Percentiles rank a stretch among this genome's conserved stretches.
These are phyloP conservation scores for Themeda triandra DNA, from an alignment of 176 grass and related monocot species.

Conservation along the genomic window DNA sequence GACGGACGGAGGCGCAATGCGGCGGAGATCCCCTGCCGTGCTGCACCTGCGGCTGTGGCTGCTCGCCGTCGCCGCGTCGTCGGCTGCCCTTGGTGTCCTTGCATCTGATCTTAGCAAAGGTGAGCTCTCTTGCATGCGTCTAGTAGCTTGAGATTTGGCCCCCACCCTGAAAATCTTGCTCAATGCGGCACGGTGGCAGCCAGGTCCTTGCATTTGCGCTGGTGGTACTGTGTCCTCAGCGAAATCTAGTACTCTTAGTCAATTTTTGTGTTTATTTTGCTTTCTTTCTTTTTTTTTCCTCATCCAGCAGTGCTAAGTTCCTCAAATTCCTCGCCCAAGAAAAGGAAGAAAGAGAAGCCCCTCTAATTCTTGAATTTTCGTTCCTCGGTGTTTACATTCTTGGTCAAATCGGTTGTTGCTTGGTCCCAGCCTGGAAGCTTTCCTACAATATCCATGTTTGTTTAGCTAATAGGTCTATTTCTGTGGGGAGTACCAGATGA, in stretches of 20 bases:
- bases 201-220: neutral
- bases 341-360: no score
- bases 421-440: neutral
- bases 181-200: neutral
- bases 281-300: neutral
- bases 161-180: constrained; percentile 18
- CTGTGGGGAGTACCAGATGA: neutral
- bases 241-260: neutral
- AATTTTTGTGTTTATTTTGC: neutral
- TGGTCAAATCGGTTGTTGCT: neutral
- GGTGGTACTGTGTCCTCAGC: neutral
- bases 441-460: constrained; percentile 8
- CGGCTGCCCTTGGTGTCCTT: constrained; percentile 26
- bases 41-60: constrained; percentile 37
- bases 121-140: constrained; percentile 23
- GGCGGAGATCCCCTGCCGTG: constrained; percentile 38
- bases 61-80: constrained; percentile 39
- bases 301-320: neutral
- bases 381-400: neutral
- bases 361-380: neutral
- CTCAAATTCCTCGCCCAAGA: neutral
- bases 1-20: constrained; percentile 16
- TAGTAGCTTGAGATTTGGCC: constrained; percentile 1
- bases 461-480: neutral
- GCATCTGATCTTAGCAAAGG: constrained; percentile 47